These are phyloP conservation scores for Xylaria acuta DNA, from an alignment of 495 filamentous ascomycete genomes.

Conservation along the genomic window DNA sequence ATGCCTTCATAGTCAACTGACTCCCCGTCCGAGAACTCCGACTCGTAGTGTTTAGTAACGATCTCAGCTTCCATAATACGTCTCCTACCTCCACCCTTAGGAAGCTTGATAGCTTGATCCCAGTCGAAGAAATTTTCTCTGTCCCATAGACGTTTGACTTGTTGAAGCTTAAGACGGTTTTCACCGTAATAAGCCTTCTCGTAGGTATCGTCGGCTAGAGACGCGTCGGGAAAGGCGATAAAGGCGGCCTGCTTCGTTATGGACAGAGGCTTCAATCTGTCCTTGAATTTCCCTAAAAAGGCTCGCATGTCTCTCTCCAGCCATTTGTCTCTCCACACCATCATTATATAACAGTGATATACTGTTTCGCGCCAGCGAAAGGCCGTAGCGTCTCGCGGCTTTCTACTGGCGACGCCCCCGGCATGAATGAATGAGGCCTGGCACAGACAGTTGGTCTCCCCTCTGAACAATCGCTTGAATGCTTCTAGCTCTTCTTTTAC, in stretches of 20 bases:
- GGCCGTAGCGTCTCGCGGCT: neutral
- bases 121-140: neutral
- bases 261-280: slow-evolving; percentile 26
- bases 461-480: neutral
- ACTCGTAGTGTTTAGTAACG: neutral
- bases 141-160: slow-evolving; percentile 31
- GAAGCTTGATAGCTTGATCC: neutral
- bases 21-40: neutral
- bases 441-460: neutral
- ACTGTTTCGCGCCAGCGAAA: neutral
- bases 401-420: neutral
- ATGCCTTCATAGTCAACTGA: slow-evolving; percentile 9
- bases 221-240: slow-evolving; percentile 32
- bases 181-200: slow-evolving; percentile 33
- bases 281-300: neutral
- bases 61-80: neutral
- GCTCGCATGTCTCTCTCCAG: neutral
- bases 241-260: slow-evolving; percentile 25
- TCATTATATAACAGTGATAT: slow-evolving; percentile 25
- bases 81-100: neutral
- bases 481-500: neutral
- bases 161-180: slow-evolving; percentile 27
- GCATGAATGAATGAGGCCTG: neutral
- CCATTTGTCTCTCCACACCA: neutral
- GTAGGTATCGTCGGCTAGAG: slow-evolving; percentile 18